A percentile compares a stretch with the other conserved stretches of the same genome.
phyloP scores from a whole-genome alignment of 768 basidiomycete genomes.

The Suillus spraguei region DNA sequence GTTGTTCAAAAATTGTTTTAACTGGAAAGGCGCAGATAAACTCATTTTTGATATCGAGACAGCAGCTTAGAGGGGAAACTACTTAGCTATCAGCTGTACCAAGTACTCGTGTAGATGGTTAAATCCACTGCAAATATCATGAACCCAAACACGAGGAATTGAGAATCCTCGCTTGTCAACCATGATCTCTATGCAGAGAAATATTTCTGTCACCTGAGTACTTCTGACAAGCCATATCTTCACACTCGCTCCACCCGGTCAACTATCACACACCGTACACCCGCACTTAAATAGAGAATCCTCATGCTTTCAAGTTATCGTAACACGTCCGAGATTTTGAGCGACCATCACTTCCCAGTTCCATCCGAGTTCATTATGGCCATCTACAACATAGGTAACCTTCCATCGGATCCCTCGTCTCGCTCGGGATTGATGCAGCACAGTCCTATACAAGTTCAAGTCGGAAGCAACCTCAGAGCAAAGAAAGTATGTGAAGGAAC shows the following conservation, averaged over 20 bases:
- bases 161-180: neutral
- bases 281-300: conserved; percentile 2
- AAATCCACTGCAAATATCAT: conserved; percentile 3
- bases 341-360: neutral
- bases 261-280: neutral
- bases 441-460: conserved; percentile 16
- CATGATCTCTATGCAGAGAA: neutral
- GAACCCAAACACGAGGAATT: neutral
- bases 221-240: neutral
- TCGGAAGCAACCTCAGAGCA: conserved; percentile 15
- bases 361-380: conserved; percentile 1
- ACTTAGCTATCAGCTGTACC: neutral
- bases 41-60: conserved; percentile 28
- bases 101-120: conserved; percentile 11
- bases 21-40: conserved; percentile 18
- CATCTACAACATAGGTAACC: conserved; percentile 4
- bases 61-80: conserved; percentile 9
- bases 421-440: conserved; percentile 11
- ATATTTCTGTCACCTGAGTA: neutral
- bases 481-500: conserved; percentile 13
- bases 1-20: neutral
- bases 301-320: neutral
- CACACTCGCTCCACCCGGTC: neutral
- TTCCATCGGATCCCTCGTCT: neutral
- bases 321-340: neutral